Conservation (phyloP, 441 rosid species). For the Corymbia citriodora region DNA sequence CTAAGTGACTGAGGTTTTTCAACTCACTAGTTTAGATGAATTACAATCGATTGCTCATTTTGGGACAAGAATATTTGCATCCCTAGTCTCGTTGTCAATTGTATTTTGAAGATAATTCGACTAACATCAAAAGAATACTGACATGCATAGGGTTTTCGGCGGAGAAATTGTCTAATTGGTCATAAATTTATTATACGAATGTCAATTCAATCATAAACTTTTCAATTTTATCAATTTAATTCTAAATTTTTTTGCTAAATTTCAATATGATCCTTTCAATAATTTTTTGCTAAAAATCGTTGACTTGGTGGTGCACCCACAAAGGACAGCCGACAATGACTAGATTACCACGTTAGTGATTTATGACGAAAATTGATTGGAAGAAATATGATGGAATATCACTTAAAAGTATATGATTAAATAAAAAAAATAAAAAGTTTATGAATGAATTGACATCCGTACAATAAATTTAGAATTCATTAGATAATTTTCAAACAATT, state of each 20-base stretch:
- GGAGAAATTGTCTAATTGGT: not conserved
- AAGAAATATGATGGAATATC: not conserved
- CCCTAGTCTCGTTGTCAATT: not conserved
- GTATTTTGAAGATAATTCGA: not conserved
- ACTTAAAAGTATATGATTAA: rapidly evolving
- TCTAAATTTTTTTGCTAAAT: rapidly evolving
- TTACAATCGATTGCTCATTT: not conserved
- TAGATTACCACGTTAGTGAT: not conserved
- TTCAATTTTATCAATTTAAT: not conserved
- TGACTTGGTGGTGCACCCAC: rapidly evolving
- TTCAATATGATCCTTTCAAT: not conserved
- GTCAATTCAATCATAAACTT: rapidly evolving
- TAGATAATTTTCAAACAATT: not conserved
- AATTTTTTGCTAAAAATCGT: not conserved
- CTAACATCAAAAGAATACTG: not conserved
- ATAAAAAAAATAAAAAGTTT: not conserved
- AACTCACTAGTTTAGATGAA: not conserved
- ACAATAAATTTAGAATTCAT: not conserved
- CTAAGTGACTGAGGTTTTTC: not conserved
- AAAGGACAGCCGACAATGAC: rapidly evolving
- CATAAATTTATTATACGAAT: not conserved
- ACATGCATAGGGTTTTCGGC: rapidly evolving
- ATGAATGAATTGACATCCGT: rapidly evolving
- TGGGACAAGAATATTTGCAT: not conserved
- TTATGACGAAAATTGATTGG: rapidly evolving